phyloP scores from a whole-genome alignment of 2,329 filamentous ascomycete species.

The Stachybotrys elegans region DNA sequence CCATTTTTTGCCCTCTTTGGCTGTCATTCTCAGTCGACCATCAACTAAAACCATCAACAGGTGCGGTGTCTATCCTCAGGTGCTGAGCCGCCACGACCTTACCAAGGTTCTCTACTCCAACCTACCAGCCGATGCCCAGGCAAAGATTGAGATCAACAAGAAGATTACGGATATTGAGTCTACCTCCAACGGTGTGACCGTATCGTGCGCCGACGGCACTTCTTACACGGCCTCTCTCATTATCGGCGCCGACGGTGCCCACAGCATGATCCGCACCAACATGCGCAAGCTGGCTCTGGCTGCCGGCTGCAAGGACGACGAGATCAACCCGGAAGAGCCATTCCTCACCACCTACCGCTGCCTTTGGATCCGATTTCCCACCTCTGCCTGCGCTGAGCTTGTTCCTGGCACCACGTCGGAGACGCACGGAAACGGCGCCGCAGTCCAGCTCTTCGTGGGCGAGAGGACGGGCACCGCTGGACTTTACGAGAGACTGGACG shows the following conservation, averaged over 20 bases:
- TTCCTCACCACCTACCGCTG: conserved; percentile 25
- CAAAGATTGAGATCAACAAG: conserved; percentile 21
- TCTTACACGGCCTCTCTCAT: conserved; percentile 27
- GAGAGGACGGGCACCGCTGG: conserved; percentile 10
- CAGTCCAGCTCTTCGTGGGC: conserved; percentile 14
- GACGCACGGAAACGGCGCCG: conserved; percentile 18
- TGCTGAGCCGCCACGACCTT: conserved; percentile 30
- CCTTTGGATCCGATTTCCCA: conserved; percentile 28
- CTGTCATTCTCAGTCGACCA: no score
- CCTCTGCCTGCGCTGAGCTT: conserved; percentile 3
- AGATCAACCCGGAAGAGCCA: conserved; percentile 20
- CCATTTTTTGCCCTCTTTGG: no score
- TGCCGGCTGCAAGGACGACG: conserved; percentile 3
- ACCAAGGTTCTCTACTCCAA: conserved; percentile 24
- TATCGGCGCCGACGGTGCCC: conserved; percentile 38
- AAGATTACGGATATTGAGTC: conserved; percentile 17
- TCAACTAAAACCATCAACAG: no score
- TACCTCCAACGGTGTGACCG: conserved; percentile 16
- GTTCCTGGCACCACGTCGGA: conserved; percentile 20
- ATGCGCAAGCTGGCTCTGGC: conserved; percentile 25
- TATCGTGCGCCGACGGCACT: conserved; percentile 27
- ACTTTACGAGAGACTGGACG: conserved; percentile 13
- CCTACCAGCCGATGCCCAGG: conserved; percentile 18
- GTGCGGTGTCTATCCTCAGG: no score
- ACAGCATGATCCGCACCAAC: conserved; percentile 27